phyloP scores from a whole-genome alignment of 139 green algal species.

The Auxenochlorella pyrenoidosa region DNA sequence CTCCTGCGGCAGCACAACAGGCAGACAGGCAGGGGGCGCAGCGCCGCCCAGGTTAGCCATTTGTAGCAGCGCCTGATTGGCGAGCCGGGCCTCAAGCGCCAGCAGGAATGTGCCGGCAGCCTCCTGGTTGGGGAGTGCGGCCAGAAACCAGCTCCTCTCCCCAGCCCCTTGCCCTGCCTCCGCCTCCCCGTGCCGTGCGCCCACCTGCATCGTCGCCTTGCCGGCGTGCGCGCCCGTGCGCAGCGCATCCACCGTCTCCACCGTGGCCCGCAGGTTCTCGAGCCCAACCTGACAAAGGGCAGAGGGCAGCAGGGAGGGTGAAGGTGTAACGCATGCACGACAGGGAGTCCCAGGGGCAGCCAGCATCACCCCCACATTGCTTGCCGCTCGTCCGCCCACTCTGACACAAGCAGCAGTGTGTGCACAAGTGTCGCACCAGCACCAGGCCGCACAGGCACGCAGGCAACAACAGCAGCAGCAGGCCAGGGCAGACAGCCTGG shows the following conservation, averaged over 20 bases:
- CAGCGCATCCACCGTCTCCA: conserved; percentile 79
- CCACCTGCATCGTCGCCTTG: conserved; percentile 83
- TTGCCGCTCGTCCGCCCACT: too few species aligned
- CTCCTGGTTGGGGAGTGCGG: background rate
- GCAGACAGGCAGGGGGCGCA: background rate
- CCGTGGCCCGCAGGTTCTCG: conserved; percentile 84
- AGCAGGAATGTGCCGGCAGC: background rate
- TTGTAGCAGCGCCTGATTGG: too few species aligned
- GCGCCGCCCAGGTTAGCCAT: background rate
- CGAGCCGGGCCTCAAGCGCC: too few species aligned
- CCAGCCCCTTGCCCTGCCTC: background rate
- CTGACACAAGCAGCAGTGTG: too few species aligned
- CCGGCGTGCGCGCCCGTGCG: conserved; percentile 74
- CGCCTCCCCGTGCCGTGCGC: conserved; percentile 25
- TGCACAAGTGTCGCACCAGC: background rate
- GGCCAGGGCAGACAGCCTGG: background rate
- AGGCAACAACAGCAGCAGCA: background rate
- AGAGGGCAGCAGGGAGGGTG: too few species aligned
- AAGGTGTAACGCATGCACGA: too few species aligned
- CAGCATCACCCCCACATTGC: too few species aligned
- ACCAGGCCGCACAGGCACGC: background rate
- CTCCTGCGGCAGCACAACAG: conserved; percentile 24
- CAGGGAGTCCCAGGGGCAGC: too few species aligned
- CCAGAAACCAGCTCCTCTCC: background rate
- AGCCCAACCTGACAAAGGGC: conserved; percentile 72